Evolutionary conservation across 768 basidiomycete species (phyloP), one percentile per base, ranked within the genome.

Genomic region (Tylopilus balloui): DNA sequence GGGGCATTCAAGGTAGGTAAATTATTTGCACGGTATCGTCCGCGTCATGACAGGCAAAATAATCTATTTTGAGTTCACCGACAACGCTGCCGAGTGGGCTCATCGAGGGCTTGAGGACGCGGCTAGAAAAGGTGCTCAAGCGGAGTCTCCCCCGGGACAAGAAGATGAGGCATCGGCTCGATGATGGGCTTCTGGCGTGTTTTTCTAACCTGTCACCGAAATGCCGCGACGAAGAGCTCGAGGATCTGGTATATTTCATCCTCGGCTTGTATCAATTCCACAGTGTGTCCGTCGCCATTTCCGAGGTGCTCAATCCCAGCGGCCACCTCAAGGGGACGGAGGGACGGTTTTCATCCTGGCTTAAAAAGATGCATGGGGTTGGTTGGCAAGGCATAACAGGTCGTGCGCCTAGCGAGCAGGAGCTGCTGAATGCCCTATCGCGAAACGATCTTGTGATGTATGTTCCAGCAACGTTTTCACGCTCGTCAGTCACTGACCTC

Each of bases 211-310:
- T 99, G 2, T 83, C 88, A 2, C 82, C 89, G 0, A 81, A 82
- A 58, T 92, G 88, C 57, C 79, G 81, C 27, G 89, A 95, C 58
- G 95, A 99, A 63, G 96, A 99, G 62, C 73, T 97, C 9, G 96
- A 98, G 65, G 96, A 99, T 63, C 73, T 97, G 28, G 80, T 91
- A 3, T 97, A 93, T 64, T 97, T 95, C 70, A 77, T 97, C 27
- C 74, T 98, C 20, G 96, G 97, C 61, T 75, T 96, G 0, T 95
- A 95, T 63, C 92, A 95, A 62, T 89, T 95, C 69, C 86, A 93
- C 53, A 94, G 95, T 1, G 78, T 92, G 3, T 84, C 86, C 0
- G 80, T 98, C 21, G 91, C 92, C 0, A 81, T 87, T 36, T 86
- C 92, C 19, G 95, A 99, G 64, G 80, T 97, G 8, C 74, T 98